These are phyloP conservation scores for Mortierella alpina DNA, from an alignment of 192 early-diverging fungal genomes.

Conservation along the genomic window DNA sequence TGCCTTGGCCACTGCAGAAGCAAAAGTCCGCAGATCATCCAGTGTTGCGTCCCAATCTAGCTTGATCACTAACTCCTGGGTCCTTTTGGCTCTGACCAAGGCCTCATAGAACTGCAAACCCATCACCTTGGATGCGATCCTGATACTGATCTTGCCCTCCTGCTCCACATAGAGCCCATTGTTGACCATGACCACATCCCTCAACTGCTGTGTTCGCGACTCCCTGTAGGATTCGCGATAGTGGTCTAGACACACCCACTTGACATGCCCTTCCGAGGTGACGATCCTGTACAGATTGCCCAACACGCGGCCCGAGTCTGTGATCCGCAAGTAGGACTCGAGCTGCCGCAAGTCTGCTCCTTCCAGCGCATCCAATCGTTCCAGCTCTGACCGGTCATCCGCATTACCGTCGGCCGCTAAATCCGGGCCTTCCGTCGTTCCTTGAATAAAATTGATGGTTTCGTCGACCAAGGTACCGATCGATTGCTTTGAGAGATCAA, in stretches of 20 bases:
- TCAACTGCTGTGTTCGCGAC: not conserved
- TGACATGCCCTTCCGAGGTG: conserved; percentile 18
- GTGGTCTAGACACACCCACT: conserved; percentile 30
- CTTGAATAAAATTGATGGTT: not conserved
- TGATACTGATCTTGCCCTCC: not conserved
- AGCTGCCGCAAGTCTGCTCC: conserved; percentile 19
- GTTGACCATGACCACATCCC: conserved; percentile 11
- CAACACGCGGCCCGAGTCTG: conserved; percentile 6
- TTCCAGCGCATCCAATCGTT: conserved; percentile 2
- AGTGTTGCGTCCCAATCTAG: conserved; percentile 1
- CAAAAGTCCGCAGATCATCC: conserved; percentile 5
- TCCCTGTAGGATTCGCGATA: conserved; percentile 17
- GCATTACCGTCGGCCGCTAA: not conserved
- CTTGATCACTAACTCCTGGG: conserved; percentile 1
- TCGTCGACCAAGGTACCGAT: conserved; percentile 2
- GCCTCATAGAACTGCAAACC: conserved; percentile 16
- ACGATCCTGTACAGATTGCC: conserved; percentile 23
- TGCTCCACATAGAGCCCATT: conserved; percentile 3
- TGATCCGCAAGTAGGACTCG: not conserved
- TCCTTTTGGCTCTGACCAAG: not conserved
- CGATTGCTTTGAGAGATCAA: not conserved
- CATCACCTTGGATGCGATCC: not conserved
- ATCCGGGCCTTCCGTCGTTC: no score
- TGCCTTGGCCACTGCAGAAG: not conserved
- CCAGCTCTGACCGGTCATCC: not conserved